phyloP scores from a whole-genome alignment of 169 alveolate species.

The Plasmodium billcollinsi region DNA sequence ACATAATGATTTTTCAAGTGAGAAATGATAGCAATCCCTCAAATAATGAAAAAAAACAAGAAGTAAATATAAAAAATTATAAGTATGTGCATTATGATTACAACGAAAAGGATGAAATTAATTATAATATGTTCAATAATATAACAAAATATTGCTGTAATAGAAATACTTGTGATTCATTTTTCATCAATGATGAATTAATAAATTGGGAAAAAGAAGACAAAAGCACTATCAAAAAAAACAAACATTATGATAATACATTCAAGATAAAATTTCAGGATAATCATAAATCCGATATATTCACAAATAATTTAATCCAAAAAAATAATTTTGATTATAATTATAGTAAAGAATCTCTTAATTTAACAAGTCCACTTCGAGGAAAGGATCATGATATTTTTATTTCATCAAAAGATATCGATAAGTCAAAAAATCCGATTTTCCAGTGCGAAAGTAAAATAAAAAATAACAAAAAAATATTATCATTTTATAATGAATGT shows the following conservation, averaged over 20 bases:
- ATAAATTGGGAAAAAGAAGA: not conserved
- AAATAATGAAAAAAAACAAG: not conserved
- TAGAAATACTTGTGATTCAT: conserved; percentile 17
- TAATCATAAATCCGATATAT: not conserved
- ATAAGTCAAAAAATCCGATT: not conserved
- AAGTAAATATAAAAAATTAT: conserved; percentile 4
- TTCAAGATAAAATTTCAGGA: too few species aligned
- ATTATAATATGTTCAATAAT: conserved; percentile 7
- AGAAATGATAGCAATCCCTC: too few species aligned
- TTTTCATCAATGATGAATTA: conserved; percentile 6
- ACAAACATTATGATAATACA: too few species aligned
- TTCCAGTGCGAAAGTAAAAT: not conserved
- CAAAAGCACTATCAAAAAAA: not conserved
- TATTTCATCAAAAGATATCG: not conserved
- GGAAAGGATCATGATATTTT: not conserved
- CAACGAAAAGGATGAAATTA: not conserved
- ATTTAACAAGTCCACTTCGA: not conserved
- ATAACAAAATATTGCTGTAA: conserved; percentile 54
- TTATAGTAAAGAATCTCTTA: not conserved
- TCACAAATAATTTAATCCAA: conserved; percentile 7
- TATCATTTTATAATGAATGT: not conserved
- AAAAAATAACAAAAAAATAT: not conserved
- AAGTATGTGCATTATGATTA: not conserved
- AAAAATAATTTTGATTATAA: not conserved
- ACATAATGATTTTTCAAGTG: too few species aligned